These are phyloP conservation scores for Gossypium laxum DNA, from an alignment of 441 rosid genomes.

Conservation along the genomic window DNA sequence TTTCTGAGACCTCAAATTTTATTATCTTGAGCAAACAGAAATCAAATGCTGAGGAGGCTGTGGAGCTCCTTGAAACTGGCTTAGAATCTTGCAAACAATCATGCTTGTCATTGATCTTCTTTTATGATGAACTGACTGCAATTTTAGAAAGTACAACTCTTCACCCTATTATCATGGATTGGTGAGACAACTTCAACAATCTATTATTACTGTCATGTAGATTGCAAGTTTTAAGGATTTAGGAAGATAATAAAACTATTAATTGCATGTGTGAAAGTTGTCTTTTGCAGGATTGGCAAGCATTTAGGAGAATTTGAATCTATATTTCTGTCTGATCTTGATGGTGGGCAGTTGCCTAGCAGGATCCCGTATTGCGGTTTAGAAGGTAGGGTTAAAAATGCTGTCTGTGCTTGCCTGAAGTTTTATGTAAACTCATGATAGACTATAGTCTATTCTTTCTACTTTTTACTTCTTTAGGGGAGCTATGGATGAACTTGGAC, in stretches of 20 bases:
- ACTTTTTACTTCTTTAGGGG: slow-evolving; percentile 39
- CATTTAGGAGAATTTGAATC: slow-evolving; percentile 78
- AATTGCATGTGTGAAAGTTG: slow-evolving; percentile 14
- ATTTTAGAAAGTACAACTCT: slow-evolving; percentile 44
- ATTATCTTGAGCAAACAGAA: slow-evolving; percentile 30
- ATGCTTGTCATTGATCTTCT: slow-evolving; percentile 43
- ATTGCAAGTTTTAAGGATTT: slow-evolving; percentile 14
- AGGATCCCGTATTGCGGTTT: slow-evolving; percentile 40
- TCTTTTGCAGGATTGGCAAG: slow-evolving; percentile 51
- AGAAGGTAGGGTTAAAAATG: slow-evolving; percentile 42
- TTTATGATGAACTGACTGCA: slow-evolving; percentile 64
- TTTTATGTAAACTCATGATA: slow-evolving; percentile 7
- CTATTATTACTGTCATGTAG: slow-evolving; percentile 13
- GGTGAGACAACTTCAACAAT: slow-evolving; percentile 36
- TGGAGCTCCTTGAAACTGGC: slow-evolving; percentile 65
- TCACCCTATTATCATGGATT: slow-evolving; percentile 62
- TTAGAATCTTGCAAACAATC: slow-evolving; percentile 61
- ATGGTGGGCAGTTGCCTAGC: slow-evolving; percentile 40
- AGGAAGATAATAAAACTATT: slow-evolving; percentile 14
- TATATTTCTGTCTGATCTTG: slow-evolving; percentile 58
- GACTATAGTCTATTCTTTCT: slow-evolving; percentile 15
- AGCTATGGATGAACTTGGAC: slow-evolving; percentile 88
- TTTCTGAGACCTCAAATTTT: slow-evolving; percentile 13
- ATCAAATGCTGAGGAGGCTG: slow-evolving; percentile 54
- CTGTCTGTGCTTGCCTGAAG: slow-evolving; percentile 11